Evolutionary conservation across 495 filamentous ascomycete genomes (phyloP).

Genomic region (Bryoglossum gracile): DNA sequence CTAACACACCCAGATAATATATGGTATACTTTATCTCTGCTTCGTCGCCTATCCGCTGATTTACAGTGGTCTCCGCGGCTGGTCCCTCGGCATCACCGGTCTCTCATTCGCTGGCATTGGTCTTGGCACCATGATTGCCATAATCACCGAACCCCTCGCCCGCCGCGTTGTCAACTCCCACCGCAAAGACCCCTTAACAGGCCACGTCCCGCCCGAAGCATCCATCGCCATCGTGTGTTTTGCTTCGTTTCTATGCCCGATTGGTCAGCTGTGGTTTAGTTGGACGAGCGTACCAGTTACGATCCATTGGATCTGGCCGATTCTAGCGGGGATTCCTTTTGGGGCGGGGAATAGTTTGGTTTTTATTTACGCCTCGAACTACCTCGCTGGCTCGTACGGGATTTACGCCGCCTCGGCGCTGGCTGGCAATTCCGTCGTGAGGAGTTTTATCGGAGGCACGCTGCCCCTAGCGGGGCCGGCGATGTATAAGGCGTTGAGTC

Average conservation of each 20-base stretch:
- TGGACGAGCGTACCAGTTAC: slow-evolving; percentile 69
- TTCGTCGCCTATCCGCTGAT: slow-evolving; percentile 82
- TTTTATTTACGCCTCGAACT: slow-evolving; percentile 77
- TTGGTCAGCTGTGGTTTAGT: slow-evolving; percentile 70
- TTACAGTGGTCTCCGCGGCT: slow-evolving; percentile 61
- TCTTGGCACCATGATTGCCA: slow-evolving; percentile 61
- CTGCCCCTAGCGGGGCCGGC: slow-evolving; percentile 66
- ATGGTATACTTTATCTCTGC: slow-evolving; percentile 75
- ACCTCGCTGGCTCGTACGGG: slow-evolving; percentile 70
- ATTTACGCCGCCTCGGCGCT: slow-evolving; percentile 71
- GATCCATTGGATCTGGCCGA: slow-evolving; percentile 69
- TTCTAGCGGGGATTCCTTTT: slow-evolving; percentile 72
- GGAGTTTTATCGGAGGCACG: slow-evolving; percentile 59
- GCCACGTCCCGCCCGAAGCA: slow-evolving; percentile 61
- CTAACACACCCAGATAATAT: slow-evolving; percentile 33
- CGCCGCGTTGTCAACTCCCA: slow-evolving; percentile 66
- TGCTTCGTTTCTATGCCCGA: slow-evolving; percentile 57
- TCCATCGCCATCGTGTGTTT: slow-evolving; percentile 66
- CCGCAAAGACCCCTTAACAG: slow-evolving; percentile 59
- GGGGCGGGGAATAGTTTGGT: slow-evolving; percentile 67
- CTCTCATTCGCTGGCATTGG: slow-evolving; percentile 78
- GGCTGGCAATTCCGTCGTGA: slow-evolving; percentile 66
- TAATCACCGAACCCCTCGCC: slow-evolving; percentile 60
- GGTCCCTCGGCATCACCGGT: slow-evolving; percentile 65
- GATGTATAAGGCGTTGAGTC: slow-evolving; percentile 62